A percentile compares a stretch with the other conserved stretches of the same genome.
Evolutionary conservation across 23 red algal species (phyloP).

Genomic region (Chondrus crispus): DNA sequence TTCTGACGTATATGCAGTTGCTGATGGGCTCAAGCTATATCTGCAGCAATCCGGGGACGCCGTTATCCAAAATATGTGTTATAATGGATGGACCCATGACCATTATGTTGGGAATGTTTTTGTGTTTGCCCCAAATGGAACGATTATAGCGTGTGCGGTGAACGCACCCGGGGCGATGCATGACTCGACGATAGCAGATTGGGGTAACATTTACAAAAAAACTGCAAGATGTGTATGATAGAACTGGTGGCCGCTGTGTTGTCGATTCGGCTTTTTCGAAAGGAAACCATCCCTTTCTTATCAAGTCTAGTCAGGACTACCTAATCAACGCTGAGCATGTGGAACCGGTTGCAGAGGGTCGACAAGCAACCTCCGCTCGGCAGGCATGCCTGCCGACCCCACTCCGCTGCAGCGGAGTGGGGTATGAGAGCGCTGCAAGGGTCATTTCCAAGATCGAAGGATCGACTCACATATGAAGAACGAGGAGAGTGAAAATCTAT

Average conservation of each 20-base stretch:
- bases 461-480: neutral
- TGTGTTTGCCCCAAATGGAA: slow-evolving; percentile 30
- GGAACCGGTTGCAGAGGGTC: neutral
- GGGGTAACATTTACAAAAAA: neutral
- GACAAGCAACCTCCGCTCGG: neutral
- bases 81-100: slow-evolving; percentile 9
- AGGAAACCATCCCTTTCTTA: neutral
- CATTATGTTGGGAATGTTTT: slow-evolving; percentile 6
- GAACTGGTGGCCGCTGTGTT: neutral
- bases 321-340: neutral
- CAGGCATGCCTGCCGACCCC: too few species aligned
- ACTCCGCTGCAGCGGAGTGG: neutral
- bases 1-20: neutral
- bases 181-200: neutral
- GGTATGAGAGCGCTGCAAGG: neutral
- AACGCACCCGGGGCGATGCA: slow-evolving; percentile 9
- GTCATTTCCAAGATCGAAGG: neutral
- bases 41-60: neutral
- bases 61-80: neutral
- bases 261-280: slow-evolving; percentile 20
- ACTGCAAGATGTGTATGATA: neutral
- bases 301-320: neutral
- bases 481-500: neutral
- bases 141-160: neutral
- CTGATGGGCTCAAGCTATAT: slow-evolving; percentile 2